phyloP scores from a whole-genome alignment of 306 rosid genomes.

The Casuarina glauca region DNA sequence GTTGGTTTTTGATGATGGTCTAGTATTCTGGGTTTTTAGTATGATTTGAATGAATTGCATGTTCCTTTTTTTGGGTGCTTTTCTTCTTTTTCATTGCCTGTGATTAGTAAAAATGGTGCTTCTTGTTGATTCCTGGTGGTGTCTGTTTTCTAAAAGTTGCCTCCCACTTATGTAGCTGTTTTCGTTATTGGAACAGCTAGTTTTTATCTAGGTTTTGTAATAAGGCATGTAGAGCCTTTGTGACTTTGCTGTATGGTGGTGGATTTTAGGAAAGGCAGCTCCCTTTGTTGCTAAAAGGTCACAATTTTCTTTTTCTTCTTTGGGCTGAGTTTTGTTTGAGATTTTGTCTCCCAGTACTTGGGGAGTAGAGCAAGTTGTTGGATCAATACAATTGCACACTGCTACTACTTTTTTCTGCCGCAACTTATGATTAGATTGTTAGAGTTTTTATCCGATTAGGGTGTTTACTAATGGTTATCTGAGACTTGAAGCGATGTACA shows the following conservation, averaged over 20 bases:
- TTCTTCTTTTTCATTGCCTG: background rate
- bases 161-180: background rate
- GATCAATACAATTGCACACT: background rate
- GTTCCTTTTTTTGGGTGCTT: background rate
- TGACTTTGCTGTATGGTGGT: background rate
- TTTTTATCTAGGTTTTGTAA: background rate
- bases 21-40: background rate
- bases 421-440: background rate
- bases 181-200: background rate
- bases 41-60: background rate
- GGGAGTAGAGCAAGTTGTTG: background rate
- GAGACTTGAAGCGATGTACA: background rate
- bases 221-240: background rate
- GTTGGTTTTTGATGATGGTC: background rate
- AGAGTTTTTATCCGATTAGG: background rate
- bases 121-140: background rate
- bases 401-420: background rate
- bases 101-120: background rate
- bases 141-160: background rate
- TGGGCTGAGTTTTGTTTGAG: background rate
- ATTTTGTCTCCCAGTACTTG: slow-evolving; percentile 1
- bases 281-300: background rate
- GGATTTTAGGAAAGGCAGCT: background rate
- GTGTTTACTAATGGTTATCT: background rate
- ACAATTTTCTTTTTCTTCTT: background rate